Evolutionary conservation across 2,329 filamentous ascomycete genomes (phyloP), one percentile per base, ranked within the genome.

Genomic region (Polychaeton citri): DNA sequence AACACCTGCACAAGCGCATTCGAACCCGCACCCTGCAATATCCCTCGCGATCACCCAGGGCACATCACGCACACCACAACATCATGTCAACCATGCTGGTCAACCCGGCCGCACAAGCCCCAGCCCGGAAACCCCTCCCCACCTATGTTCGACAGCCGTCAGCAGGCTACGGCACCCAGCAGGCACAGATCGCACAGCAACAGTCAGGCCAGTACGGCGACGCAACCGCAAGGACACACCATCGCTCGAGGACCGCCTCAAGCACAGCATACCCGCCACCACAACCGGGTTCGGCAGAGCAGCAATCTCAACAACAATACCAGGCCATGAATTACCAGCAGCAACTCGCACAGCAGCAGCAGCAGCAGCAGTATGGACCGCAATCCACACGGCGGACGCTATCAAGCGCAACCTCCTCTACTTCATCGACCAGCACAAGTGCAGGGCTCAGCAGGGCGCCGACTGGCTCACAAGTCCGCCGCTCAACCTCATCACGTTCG

Each of bases 401-500:
- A 61, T 85, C 59, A 66, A 82, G 63, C 53, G 80, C 75, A 52
- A 86, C 81, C 38, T 66, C 74, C 21, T 81, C 77, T n/a, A 82
- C 76, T 44, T 71, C 77, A 34, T 77, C 71, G 13, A 75, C 71
- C 48, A 63, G 54, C 39, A 61, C 56, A 32, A 62, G 61, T 43
- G 56, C 54, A 17, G 46, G 57, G 31, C 39, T 52, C 33, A 58
- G 59, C 42, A 60, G 63, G 47, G 59, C 57, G 73, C 71, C 40
- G 68, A 75, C 40, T 64, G 51, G 48, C 13, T 45, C 46, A 7
- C 46, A 45, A 55, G 43, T 58, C 33, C 78, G 81, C 41, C 76
- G 86, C 46, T 92, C 84, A 19, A 83, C 78, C 19, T 93, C 85
- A 3, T 81, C 81, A 35, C 77, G 84, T 49, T 92, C 84, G 16